Percentiles rank a stretch among this genome's conserved stretches.
Conservation (phyloP, 2,329 filamentous ascomycete genomes). For the Aureobasidium sp. region DNA sequence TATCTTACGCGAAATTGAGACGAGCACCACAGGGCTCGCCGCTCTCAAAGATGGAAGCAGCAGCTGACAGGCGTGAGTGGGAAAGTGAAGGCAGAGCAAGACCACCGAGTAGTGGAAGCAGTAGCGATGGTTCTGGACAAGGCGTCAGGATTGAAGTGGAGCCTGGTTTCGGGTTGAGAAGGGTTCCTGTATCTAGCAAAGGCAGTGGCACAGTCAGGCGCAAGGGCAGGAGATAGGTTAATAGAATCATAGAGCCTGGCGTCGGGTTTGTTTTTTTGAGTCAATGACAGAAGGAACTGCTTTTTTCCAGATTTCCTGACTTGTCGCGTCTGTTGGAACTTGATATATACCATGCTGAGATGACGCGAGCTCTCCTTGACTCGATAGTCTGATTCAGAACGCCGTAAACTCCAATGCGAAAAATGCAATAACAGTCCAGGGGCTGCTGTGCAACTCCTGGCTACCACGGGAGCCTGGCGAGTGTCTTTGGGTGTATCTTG, state of each 20-base stretch:
- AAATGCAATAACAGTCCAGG: slow-evolving; percentile 2
- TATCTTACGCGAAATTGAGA: slow-evolving; percentile 28
- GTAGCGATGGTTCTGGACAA: slow-evolving; percentile 18
- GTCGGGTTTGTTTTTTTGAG: too few species aligned
- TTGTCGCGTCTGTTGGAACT: background rate
- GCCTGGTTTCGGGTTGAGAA: slow-evolving; percentile 13
- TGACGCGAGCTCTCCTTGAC: too few species aligned
- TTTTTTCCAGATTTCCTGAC: background rate
- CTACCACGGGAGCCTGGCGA: too few species aligned
- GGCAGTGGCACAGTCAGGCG: slow-evolving; percentile 14
- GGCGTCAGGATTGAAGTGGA: slow-evolving; percentile 16
- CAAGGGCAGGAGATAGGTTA: slow-evolving; percentile 14
- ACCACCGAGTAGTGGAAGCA: slow-evolving; percentile 16
- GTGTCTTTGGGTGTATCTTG: too few species aligned
- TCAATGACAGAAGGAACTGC: too few species aligned
- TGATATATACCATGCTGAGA: too few species aligned
- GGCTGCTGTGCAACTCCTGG: background rate
- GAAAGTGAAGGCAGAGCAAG: background rate
- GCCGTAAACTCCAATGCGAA: slow-evolving; percentile 10
- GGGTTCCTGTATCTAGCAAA: slow-evolving; percentile 17
- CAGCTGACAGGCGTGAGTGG: background rate
- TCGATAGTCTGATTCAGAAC: background rate
- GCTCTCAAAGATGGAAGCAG: slow-evolving; percentile 11
- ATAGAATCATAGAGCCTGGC: too few species aligned
- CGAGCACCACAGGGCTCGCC: slow-evolving; percentile 22